These are phyloP conservation scores for Ramularia endophylla DNA, from an alignment of 2,329 filamentous ascomycete species.

Conservation along the genomic window DNA sequence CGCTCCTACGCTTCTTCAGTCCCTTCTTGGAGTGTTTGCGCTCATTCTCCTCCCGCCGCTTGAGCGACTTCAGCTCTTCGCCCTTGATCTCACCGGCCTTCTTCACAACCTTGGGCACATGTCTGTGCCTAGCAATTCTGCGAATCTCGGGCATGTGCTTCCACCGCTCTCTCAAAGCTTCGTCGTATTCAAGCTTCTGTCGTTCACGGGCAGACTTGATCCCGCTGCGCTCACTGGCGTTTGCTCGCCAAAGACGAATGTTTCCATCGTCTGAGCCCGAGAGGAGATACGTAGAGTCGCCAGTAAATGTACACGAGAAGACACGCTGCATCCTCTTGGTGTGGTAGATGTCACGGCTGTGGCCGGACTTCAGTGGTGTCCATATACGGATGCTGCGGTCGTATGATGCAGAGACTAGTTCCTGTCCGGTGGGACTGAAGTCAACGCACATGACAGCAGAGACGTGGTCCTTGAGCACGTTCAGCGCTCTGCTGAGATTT, in stretches of 20 bases:
- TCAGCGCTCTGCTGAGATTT: constrained; percentile 78
- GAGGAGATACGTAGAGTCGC: constrained; percentile 83
- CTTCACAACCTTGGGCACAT: constrained; percentile 88
- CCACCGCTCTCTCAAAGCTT: constrained; percentile 75
- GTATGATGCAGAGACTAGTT: constrained; percentile 84
- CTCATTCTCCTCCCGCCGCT: constrained; percentile 90
- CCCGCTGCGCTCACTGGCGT: constrained; percentile 75
- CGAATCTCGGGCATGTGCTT: constrained; percentile 94
- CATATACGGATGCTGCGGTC: constrained; percentile 84
- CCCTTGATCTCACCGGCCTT: constrained; percentile 93
- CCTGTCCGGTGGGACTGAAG: constrained; percentile 89
- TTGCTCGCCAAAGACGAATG: constrained; percentile 79
- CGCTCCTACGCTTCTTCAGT: constrained; percentile 63
- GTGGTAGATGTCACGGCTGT: constrained; percentile 90
- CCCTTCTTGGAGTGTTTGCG: constrained; percentile 85
- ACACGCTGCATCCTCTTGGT: constrained; percentile 98
- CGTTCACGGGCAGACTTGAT: constrained; percentile 80
- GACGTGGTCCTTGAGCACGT: constrained; percentile 85
- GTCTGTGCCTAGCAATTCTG: constrained; percentile 83
- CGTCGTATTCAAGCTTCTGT: constrained; percentile 87
- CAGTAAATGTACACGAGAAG: constrained; percentile 76
- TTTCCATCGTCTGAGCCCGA: constrained; percentile 94
- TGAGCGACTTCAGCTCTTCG: constrained; percentile 81
- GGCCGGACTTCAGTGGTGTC: constrained; percentile 63
- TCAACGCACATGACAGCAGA: constrained; percentile 94